These are phyloP conservation scores for Pilobolus umbonatus DNA, from an alignment of 192 early-diverging fungal species.

Conservation along the genomic window DNA sequence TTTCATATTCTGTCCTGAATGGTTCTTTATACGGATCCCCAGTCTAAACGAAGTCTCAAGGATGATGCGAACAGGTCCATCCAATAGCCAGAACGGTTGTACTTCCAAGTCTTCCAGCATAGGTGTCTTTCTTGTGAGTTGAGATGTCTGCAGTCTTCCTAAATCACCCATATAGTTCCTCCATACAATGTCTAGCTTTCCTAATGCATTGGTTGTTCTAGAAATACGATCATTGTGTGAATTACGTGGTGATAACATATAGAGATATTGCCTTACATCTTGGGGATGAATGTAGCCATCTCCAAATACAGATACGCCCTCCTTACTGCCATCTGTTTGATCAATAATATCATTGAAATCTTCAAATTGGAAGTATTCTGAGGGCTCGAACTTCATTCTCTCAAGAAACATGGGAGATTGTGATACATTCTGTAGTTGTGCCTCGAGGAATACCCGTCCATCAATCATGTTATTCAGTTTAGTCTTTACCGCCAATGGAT, in stretches of 20 bases:
- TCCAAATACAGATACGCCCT: constrained; percentile 46
- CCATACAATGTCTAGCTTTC: constrained; percentile 96
- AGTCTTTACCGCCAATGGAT: constrained; percentile 94
- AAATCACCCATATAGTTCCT: constrained; percentile 82
- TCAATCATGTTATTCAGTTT: constrained; percentile 82
- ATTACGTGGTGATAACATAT: constrained; percentile 69
- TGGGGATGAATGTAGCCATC: constrained; percentile 60
- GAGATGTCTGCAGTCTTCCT: constrained; percentile 89
- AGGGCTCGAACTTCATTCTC: constrained; percentile 79
- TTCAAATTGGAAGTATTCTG: constrained; percentile 60
- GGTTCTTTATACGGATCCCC: constrained; percentile 55
- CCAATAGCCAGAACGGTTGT: constrained; percentile 36
- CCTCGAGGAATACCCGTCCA: constrained; percentile 77
- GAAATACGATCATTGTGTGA: constrained; percentile 48
- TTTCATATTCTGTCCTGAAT: constrained; percentile 44
- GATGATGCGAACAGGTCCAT: constrained; percentile 25
- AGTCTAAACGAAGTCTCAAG: constrained; percentile 67
- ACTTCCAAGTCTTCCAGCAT: constrained; percentile 69
- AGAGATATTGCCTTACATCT: constrained; percentile 90
- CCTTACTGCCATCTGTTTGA: constrained; percentile 9
- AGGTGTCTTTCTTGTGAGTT: constrained; percentile 80
- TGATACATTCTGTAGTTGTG: constrained; percentile 90
- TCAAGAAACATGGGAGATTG: constrained; percentile 80
- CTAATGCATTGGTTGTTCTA: constrained; percentile 74
- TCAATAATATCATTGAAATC: constrained; percentile 56